Evolutionary conservation across 2,329 filamentous ascomycete species (phyloP).

Genomic region (Xylariaceae sp.): DNA sequence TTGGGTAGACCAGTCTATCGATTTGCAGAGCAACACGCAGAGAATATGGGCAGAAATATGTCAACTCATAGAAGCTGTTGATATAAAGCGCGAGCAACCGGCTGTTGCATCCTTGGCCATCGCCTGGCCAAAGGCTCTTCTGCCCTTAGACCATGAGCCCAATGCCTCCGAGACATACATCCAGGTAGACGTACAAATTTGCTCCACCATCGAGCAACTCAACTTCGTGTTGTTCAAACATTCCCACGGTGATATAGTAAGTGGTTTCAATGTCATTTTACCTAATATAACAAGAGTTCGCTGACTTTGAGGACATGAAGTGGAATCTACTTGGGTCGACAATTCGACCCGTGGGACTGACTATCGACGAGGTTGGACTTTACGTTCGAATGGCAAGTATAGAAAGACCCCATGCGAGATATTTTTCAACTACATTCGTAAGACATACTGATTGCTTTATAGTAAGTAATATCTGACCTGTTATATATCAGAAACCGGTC

Average conservation of each 20-base stretch:
- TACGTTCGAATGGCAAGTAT: conserved; percentile 65
- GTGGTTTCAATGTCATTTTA: no score
- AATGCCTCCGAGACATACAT: conserved; percentile 42
- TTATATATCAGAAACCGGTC: no score
- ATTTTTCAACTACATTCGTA: no score
- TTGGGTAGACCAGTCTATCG: conserved; percentile 20
- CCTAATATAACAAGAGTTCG: no score
- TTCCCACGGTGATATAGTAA: conserved; percentile 63
- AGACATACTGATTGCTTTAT: no score
- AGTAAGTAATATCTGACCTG: no score
- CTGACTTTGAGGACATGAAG: no score
- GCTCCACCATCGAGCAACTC: conserved; percentile 39
- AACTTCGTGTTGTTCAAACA: conserved; percentile 67
- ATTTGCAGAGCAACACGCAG: no score
- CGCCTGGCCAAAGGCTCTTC: conserved; percentile 44
- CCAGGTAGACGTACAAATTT: conserved; percentile 68
- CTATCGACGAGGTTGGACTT: conserved; percentile 60
- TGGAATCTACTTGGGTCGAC: conserved; percentile 64
- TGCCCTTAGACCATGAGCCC: neutral
- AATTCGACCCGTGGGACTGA: conserved; percentile 65
- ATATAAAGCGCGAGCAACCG: conserved; percentile 29
- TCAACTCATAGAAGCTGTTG: conserved; percentile 45
- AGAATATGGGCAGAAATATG: conserved; percentile 28
- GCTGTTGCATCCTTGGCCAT: conserved; percentile 50
- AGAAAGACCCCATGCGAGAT: no score